Percentiles rank a stretch among this genome's conserved stretches.
Evolutionary conservation across 805 yeast genomes (phyloP).

Genomic region (Cyberlindnera mississippiensis): DNA sequence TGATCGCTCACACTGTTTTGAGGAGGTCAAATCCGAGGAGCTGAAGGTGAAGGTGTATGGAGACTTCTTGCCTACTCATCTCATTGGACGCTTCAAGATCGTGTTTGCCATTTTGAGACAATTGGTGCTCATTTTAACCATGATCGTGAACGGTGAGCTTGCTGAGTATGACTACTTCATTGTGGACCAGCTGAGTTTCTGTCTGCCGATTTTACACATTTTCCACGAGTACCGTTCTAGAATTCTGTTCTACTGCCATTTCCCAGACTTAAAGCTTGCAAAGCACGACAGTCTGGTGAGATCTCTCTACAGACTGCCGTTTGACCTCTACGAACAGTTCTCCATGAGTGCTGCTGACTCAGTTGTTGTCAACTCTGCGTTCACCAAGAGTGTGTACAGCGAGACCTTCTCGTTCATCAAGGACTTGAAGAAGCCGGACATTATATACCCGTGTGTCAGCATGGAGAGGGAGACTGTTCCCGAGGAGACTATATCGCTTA

Average conservation of each 20-base stretch:
- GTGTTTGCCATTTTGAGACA: constrained; percentile 84
- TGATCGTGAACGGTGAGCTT: constrained; percentile 44
- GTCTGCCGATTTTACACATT: constrained; percentile 65
- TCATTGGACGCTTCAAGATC: constrained; percentile 68
- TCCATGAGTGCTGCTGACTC: constrained; percentile 73
- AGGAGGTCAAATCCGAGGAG: constrained; percentile 64
- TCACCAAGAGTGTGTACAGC: constrained; percentile 68
- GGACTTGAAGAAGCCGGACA: constrained; percentile 29
- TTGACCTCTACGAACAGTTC: constrained; percentile 79
- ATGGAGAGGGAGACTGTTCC: constrained; percentile 30
- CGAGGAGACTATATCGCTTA: constrained; percentile 14
- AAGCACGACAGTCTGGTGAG: constrained; percentile 51
- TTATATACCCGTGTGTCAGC: constrained; percentile 64
- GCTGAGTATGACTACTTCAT: constrained; percentile 63
- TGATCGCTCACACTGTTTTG: constrained; percentile 83
- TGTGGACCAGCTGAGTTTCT: constrained; percentile 84
- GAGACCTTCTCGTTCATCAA: constrained; percentile 50
- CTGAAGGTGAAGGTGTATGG: constrained; percentile 73
- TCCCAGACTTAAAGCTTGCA: constrained; percentile 85
- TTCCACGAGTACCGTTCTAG: constrained; percentile 41
- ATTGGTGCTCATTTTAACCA: constrained; percentile 51
- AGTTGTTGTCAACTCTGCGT: constrained; percentile 83
- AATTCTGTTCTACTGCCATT: constrained; percentile 88
- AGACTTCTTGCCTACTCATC: constrained; percentile 71
- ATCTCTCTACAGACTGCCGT: constrained; percentile 69